Evolutionary conservation across 2,329 filamentous ascomycete genomes (phyloP), one percentile per base, ranked within the genome.

Genomic region (Colletotrichum paranaense): DNA sequence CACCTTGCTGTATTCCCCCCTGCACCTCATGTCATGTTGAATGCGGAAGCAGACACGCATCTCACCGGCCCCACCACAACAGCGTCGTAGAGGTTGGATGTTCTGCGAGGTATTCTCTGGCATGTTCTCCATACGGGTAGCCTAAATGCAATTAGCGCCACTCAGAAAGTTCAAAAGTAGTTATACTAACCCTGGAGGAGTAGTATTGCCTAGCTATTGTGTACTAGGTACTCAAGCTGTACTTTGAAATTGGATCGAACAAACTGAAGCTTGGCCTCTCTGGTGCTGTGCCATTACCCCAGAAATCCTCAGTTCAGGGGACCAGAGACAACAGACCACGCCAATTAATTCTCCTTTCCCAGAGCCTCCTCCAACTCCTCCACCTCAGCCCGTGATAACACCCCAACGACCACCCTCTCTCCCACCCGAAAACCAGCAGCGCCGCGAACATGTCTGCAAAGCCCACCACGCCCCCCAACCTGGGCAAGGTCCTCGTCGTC

Each of bases 401-500:
- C n/a, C 30, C 59, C 35, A 16, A 56, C 22, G 28, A 59, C 32
- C 64, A 42, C 30, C 38, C 42, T 52, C 1, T 62, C 74, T 65
- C 35, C 53, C 22, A 35, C 30, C 38, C 24, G 35, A 59, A 56
- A 35, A 12, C 8, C 46, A 53, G 53, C 24, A 26, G 62, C 32
- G 32, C 57, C 38, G 46, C 38, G 53, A 73, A 30, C 32, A 75
- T 75, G 74, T 74, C 76, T 14, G 77, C 79, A 73, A 81, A 86
- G 77, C 82, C 58, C 14, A 49, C 69, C 2, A 57, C 52, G 24
- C 52, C 52, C 24, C 65, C 82, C 75, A 76, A 82, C 67, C 86
- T 95, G 64, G 93, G 93, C 80, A 90, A 88, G 76, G 92, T 95
- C 78, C 88, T 95, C 77, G 92, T 97, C 77, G 91, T 96, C 77